Base-by-base conservation (phyloP, 2,329 filamentous ascomycete species). In the Emydomyces testavorans region DNA sequence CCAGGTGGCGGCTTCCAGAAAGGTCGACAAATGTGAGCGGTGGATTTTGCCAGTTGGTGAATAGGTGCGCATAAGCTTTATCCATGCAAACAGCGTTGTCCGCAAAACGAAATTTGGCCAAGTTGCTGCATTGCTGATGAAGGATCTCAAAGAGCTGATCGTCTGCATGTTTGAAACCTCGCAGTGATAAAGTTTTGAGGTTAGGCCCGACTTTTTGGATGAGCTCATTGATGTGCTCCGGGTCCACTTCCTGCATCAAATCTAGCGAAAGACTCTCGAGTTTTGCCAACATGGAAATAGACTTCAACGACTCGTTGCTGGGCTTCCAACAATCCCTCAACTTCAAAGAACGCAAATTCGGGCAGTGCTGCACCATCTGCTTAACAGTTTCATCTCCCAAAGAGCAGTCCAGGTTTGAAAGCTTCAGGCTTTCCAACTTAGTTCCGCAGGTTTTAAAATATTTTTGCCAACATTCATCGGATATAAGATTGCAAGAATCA, bases 361-460 rank as follows among this genome's bases (percentile, higher is more conserved):
- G 79, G 56, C 85, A 90, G 51, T 75, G 67, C 5, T 73, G 68
- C 20, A 74, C 71, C 51, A 95, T 70, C n/a, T 74, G 63, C 11
- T 71, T 62, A 1, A 92, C 69, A 1, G 78, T 78, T 6, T 83
- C 75, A 51, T 94, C 82, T 34, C 81, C 79, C 54, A 96, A 83
- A 26, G 89, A 80, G 45, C 76, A 82, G 62, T 95, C 88, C 0
- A 92, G 83, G 65, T 83, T 88, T 58, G 87, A 88, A 1, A 95
- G 74, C 57, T 88, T 84, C 16, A 96, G 65, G 0, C 73, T 73
- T 56, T 79, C 76, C 10, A 95, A 72, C 18, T 74, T 64, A 6
- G 69, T 57, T 8, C 88, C 89, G 50, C 83, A 80, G 43, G 73
- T 71, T 10, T 69, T 67, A 46, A 95, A 77, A 41, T 84, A 79